Evolutionary conservation across 1,139 yeast species (phyloP).

Genomic region (Candida pseudoviswanathii): DNA sequence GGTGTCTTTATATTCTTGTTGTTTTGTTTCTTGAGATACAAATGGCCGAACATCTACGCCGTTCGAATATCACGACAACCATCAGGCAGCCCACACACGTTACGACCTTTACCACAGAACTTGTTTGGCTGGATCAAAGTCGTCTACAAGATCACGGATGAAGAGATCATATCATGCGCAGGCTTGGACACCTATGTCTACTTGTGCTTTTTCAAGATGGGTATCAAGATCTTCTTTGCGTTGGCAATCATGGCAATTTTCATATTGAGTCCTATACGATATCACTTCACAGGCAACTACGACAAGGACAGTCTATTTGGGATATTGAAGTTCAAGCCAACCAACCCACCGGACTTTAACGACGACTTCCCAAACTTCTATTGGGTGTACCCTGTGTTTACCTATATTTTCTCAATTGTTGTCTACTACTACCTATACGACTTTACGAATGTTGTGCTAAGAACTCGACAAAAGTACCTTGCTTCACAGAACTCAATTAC

Average conservation of each 20-base stretch:
- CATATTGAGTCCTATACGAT: conserved; percentile 46
- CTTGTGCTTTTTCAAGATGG: conserved; percentile 48
- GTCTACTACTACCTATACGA: conserved; percentile 62
- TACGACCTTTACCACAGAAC: conserved; percentile 39
- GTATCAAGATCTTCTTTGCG: conserved; percentile 39
- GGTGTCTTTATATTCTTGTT: conserved; percentile 40
- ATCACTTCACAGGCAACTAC: conserved; percentile 48
- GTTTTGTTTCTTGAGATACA: conserved; percentile 44
- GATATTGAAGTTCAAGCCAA: conserved; percentile 11
- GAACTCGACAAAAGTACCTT: conserved; percentile 76
- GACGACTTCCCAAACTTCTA: conserved; percentile 39
- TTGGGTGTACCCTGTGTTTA: conserved; percentile 86
- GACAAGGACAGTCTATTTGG: conserved; percentile 38
- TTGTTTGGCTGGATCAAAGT: conserved; percentile 46
- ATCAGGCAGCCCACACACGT: conserved; percentile 19
- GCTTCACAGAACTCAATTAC: conserved; percentile 91
- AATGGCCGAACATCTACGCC: conserved; percentile 57
- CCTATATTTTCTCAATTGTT: conserved; percentile 77
- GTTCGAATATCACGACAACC: conserved; percentile 42
- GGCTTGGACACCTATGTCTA: conserved; percentile 52
- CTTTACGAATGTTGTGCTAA: conserved; percentile 72
- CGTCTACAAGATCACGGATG: conserved; percentile 40
- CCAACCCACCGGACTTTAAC: conserved; percentile 22
- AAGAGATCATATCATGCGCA: conserved; percentile 41
- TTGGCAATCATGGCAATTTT: conserved; percentile 41